Evolutionary conservation across 2,329 filamentous ascomycete species (phyloP).

Genomic region (Colletotrichum graminicola): DNA sequence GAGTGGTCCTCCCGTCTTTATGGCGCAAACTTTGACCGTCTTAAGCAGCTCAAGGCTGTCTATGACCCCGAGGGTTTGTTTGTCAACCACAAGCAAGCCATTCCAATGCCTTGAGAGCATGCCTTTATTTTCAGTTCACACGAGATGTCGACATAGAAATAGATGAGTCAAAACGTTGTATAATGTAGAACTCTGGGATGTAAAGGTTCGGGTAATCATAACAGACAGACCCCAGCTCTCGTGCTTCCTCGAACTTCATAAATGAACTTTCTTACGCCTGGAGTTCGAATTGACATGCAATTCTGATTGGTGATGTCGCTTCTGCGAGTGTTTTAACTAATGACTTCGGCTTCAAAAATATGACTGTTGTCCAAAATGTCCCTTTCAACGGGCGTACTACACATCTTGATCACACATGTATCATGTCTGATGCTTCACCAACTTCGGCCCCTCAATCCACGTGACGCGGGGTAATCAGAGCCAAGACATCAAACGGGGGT

Average conservation of each 20-base stretch:
- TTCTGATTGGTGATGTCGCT: background rate
- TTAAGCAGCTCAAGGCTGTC: constrained; percentile 40
- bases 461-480: constrained; percentile 32
- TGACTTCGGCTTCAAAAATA: background rate
- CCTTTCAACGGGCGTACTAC: background rate
- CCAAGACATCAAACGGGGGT: constrained; percentile 24
- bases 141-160: background rate
- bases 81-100: constrained; percentile 40
- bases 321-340: background rate
- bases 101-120: constrained; percentile 26
- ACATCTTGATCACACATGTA: background rate
- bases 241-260: background rate
- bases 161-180: background rate
- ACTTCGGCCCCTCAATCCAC: constrained; percentile 21
- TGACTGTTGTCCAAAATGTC: background rate
- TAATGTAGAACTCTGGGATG: no score
- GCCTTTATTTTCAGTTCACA: background rate
- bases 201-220: background rate
- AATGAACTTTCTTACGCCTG: no score
- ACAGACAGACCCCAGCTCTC: background rate
- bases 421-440: background rate
- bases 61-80: constrained; percentile 41
- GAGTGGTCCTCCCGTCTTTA: constrained; percentile 41
- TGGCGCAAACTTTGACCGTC: constrained; percentile 40
- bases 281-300: background rate